These are phyloP conservation scores for Globisporangium recalcitrans DNA, from an alignment of 352 stramenopile species.

Conservation along the genomic window DNA sequence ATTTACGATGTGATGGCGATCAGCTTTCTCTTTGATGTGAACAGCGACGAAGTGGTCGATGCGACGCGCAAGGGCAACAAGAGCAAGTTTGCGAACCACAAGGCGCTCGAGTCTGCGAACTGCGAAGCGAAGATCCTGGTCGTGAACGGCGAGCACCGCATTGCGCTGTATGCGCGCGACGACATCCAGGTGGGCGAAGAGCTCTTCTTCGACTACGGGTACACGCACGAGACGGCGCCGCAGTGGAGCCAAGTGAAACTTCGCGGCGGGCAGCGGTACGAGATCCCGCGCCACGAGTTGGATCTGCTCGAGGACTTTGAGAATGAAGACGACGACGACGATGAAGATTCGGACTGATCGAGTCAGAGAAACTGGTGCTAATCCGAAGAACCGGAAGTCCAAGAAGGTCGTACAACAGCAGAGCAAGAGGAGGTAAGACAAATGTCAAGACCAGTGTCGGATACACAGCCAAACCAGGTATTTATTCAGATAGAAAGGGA, in stretches of 20 bases:
- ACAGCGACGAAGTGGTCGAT: constrained; percentile 89
- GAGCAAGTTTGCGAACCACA: constrained; percentile 90
- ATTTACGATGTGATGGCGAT: constrained; percentile 76
- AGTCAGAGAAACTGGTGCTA: neutral
- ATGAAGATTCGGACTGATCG: constrained; percentile 11
- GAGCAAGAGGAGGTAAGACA: neutral
- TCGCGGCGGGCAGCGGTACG: constrained; percentile 6
- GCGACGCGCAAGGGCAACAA: constrained; percentile 93
- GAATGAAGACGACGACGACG: constrained; percentile 9
- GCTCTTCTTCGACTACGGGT: constrained; percentile 80
- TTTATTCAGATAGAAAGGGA: constrained; percentile 9
- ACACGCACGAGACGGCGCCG: constrained; percentile 55
- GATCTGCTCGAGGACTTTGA: constrained; percentile 13
- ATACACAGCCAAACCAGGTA: neutral
- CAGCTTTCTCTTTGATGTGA: constrained; percentile 92
- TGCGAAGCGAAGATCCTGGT: constrained; percentile 75
- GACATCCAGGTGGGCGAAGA: constrained; percentile 82
- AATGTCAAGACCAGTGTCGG: neutral
- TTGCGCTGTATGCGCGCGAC: constrained; percentile 88
- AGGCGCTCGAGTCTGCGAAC: constrained; percentile 52
- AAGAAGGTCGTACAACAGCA: too few species aligned
- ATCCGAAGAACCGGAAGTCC: too few species aligned
- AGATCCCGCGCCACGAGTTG: constrained; percentile 4
- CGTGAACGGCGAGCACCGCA: constrained; percentile 88
- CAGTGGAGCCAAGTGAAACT: constrained; percentile 46